phyloP scores from a whole-genome alignment of 768 basidiomycete species.

The Collybiopsis confluens region DNA sequence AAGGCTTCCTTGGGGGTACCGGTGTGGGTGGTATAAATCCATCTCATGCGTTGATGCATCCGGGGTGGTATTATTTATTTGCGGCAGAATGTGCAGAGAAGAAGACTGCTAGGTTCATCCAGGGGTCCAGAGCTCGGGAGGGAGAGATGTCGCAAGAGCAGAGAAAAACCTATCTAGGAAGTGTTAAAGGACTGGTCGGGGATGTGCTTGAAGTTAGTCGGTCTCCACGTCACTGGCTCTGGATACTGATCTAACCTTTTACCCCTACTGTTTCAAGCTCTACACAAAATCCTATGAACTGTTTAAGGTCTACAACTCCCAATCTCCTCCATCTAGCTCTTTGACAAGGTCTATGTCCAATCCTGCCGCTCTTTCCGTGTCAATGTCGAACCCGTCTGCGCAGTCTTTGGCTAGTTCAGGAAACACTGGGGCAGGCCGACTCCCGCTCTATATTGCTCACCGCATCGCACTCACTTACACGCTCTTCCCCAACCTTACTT shows the following conservation, averaged over 20 bases:
- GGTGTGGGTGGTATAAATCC: slow-evolving; percentile 72
- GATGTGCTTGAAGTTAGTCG: background rate
- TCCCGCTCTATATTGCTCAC: slow-evolving; percentile 88
- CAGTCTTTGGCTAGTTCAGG: background rate
- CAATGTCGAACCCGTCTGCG: background rate
- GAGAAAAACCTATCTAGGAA: background rate
- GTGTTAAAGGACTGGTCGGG: background rate
- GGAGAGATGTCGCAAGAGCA: slow-evolving; percentile 12
- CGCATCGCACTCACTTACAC: slow-evolving; percentile 87
- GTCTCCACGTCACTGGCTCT: too few species aligned
- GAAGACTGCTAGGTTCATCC: slow-evolving; percentile 63
- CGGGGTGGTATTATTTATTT: slow-evolving; percentile 90
- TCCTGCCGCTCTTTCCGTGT: background rate
- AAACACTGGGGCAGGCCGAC: slow-evolving; percentile 40
- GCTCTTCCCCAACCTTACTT: background rate
- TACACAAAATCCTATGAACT: slow-evolving; percentile 93
- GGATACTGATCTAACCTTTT: background rate
- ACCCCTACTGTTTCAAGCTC: slow-evolving; percentile 60
- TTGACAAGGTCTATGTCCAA: background rate
- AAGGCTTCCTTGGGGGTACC: too few species aligned
- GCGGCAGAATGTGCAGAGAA: slow-evolving; percentile 84
- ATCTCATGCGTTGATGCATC: slow-evolving; percentile 78
- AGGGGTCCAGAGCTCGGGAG: slow-evolving; percentile 56
- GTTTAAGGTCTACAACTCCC: slow-evolving; percentile 71
- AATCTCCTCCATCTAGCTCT: slow-evolving; percentile 40